Base-by-base conservation (phyloP, 83 land plant species). In the Picea abies region DNA sequence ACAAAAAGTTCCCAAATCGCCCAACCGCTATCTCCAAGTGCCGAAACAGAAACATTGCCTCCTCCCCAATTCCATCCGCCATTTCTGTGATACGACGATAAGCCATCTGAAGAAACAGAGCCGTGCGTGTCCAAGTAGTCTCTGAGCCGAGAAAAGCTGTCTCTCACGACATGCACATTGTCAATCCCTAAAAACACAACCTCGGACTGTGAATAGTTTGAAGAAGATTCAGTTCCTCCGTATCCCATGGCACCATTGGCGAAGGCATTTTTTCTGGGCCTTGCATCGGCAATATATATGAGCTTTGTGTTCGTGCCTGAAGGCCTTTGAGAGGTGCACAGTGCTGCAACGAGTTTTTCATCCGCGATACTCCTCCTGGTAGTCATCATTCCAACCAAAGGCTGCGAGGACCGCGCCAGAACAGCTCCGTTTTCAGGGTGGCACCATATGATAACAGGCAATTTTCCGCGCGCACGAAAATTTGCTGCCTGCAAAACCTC, bases 171-270 rank as follows among this genome's bases (percentile, higher is more conserved):
- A 90, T 97, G 99, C 35, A 97, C 96, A 67, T 97, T 97, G 76
- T 97, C 98, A 76, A 97, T 97, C 71, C 99, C 99, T 79, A 97
- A 84, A 85, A 97, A 97, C 10, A 97, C 95, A 80, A 97, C 92
- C 98, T 96, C 98, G 81, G 94, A 91, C 60, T 94, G 95, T 47
- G 82, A 91, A 86, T 97, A 97, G 85, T 97, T 91, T 25, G 99
- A 87, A 72, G 96, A 94, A n/a, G 99, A 97, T 83, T 97, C 99
- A 16, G 99, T 96, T 19, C 99, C 99, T 25, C 99, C 98, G 84
- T 97, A 97, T 82, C 99, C 99, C 95, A 92, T 88, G 17, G 98
- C 99, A 3, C 99, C 98, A 92, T 97, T 97, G 64, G 97, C 99
- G 61, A 96, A 78, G 49, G 98, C 99, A 92, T 97, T 97, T 86